Percentiles rank a stretch among this genome's conserved stretches.
Conservation (phyloP, 2,329 filamentous ascomycete genomes). For the Xylaria sp. region DNA sequence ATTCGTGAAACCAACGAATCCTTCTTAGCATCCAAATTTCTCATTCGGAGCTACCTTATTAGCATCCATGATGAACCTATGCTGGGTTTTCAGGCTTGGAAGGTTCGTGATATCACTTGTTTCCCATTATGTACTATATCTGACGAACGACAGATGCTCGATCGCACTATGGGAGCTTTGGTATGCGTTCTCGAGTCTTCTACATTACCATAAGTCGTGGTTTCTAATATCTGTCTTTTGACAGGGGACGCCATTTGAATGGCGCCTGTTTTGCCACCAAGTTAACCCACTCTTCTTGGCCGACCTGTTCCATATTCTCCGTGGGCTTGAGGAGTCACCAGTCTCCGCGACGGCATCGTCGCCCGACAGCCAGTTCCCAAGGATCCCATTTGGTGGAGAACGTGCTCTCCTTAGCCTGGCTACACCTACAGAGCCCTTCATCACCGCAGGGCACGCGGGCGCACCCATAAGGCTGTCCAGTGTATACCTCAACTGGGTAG, state of each 20-base stretch:
- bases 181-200: neutral
- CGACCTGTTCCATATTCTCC: neutral
- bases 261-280: conserved; percentile 2
- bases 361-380: neutral
- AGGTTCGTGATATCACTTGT: neutral
- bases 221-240: neutral
- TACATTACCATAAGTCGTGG: neutral
- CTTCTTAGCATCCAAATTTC: conserved; percentile 8
- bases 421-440: conserved; percentile 17
- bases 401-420: conserved; percentile 20
- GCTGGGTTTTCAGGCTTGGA: conserved; percentile 7
- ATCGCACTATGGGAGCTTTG: neutral
- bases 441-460: neutral
- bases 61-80: conserved; percentile 6
- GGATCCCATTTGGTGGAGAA: conserved; percentile 3
- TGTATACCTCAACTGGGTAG: conserved; percentile 11
- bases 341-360: neutral
- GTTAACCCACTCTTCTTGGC: neutral
- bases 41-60: neutral
- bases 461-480: conserved; percentile 1
- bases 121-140: neutral
- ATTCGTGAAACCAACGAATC: conserved; percentile 17
- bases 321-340: neutral
- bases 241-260: conserved; percentile 11
- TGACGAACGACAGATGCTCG: conserved; percentile 14